Conservation (phyloP, 371 early-diverging fungal genomes). For the Lichtheimia corymbifera region DNA sequence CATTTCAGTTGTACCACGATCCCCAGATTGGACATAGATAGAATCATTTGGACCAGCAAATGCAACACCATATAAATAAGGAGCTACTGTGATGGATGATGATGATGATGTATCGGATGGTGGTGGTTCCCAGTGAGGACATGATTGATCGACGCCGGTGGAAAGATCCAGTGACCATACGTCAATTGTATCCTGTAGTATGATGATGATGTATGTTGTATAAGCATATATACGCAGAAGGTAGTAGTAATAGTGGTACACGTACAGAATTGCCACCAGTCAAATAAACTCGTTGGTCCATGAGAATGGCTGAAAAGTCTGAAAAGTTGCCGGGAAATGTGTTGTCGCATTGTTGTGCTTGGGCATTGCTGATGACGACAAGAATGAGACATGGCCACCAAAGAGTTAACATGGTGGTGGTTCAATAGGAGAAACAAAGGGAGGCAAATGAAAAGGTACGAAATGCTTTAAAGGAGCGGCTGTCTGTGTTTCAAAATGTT, state of each 20-base stretch:
- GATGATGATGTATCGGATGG: background rate
- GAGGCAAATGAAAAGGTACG: background rate
- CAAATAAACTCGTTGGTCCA: constrained; percentile 15
- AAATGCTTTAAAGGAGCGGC: too few species aligned
- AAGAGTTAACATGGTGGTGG: background rate
- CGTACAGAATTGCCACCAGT: constrained; percentile 19
- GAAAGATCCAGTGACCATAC: constrained; percentile 32
- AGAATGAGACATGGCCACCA: constrained; percentile 1
- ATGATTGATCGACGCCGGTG: constrained; percentile 19
- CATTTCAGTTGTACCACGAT: constrained; percentile 16
- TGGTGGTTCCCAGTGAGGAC: constrained; percentile 23
- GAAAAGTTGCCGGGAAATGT: constrained; percentile 16
- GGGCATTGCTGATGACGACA: background rate
- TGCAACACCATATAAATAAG: constrained; percentile 37
- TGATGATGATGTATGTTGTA: background rate
- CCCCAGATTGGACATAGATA: constrained; percentile 32
- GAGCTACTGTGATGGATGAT: background rate
- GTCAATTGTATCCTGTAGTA: constrained; percentile 19
- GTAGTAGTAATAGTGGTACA: background rate
- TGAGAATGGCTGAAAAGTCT: constrained; percentile 22
- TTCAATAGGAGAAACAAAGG: constrained; percentile 1
- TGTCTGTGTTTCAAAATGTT: background rate
- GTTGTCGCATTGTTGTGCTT: constrained; percentile 10
- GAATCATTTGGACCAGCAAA: constrained; percentile 18
- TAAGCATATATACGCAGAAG: background rate